Base-by-base conservation (phyloP, 768 basidiomycete species). In the Lentinula raphanica region DNA sequence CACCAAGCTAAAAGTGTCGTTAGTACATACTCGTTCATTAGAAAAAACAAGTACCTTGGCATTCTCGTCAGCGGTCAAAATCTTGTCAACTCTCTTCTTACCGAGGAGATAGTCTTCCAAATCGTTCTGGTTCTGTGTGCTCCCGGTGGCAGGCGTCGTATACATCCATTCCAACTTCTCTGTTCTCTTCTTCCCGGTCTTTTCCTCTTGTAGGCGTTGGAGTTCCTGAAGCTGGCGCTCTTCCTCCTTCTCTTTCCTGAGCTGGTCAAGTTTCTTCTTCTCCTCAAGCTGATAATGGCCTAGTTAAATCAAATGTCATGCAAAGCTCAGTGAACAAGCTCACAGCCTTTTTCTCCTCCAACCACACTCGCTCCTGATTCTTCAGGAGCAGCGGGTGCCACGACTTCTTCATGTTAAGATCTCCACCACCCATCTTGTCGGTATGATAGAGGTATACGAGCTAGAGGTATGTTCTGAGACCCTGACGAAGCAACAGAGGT, bases 161-260 rank as follows among this genome's bases (percentile, higher is more conserved):
- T 98, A 99, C 93, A 99, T 96, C 97, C 97, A 99, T 70, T 99
- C 97, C 49, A 99, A 71, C 69, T 94, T 94, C 73, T 98, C 95
- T 53, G 88, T 85, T 62, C 92, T 78, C 74, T 95, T 97, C 78
- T 89, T 94, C 32, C 96, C 96, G 9, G 96, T 98, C 63, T 95
- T 86, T 63, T 92, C 91, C 69, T 96, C 94, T 71, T 98, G 96
- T 58, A 99, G 73, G 53, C 95, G 83, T 69, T 98, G 97, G 7
- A 99, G 83, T 65, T 99, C 97, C 64, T 96, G 94, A 1, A 99
- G 73, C 68, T 98, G 96, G 5, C 97, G 82, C 69, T 99, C 97
- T 68, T 99, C 97, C 67, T 97, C 96, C 66, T 92, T 91, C 74
- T 99, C 97, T 71, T 98, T 98, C 60, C 94, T 86, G 5, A 99